These are phyloP conservation scores for Brasenia schreberi DNA, from an alignment of 164 flowering plant species.

Conservation along the genomic window DNA sequence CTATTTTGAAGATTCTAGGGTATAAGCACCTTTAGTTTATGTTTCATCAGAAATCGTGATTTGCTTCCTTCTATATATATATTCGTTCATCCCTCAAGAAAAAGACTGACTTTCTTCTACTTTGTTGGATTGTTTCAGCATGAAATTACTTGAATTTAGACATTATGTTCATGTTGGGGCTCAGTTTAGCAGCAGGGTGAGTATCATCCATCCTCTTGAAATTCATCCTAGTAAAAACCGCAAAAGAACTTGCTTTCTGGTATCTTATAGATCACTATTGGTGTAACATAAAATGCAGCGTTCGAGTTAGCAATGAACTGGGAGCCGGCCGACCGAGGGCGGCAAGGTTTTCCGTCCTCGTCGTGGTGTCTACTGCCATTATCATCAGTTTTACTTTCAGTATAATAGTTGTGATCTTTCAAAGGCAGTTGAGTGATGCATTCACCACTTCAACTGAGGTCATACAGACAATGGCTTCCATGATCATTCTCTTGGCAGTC, in stretches of 20 bases:
- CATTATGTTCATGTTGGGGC: not conserved
- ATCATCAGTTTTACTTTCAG: conserved; percentile 2
- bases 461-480: conserved; percentile 2
- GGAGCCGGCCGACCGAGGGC: conserved; percentile 11
- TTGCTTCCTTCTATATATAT: too few relatives aligned
- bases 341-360: conserved; percentile 9
- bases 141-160: not conserved
- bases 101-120: too few relatives aligned
- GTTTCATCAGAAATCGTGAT: too few relatives aligned
- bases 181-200: not conserved
- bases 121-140: too few relatives aligned
- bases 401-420: conserved; percentile 1
- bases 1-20: too few relatives aligned
- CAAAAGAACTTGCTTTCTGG: not conserved
- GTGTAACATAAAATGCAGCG: conserved; percentile 3
- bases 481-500: conserved; percentile 8
- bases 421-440: conserved; percentile 4
- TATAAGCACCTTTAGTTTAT: too few relatives aligned
- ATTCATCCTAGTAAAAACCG: not conserved
- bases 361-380: conserved; percentile 4
- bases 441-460: conserved; percentile 7
- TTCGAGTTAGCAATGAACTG: conserved; percentile 13
- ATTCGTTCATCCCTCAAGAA: too few relatives aligned
- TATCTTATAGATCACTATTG: not conserved
- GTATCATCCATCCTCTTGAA: not conserved